Conservation (phyloP, 257 asterid species). For the Solanum tarapatanum region DNA sequence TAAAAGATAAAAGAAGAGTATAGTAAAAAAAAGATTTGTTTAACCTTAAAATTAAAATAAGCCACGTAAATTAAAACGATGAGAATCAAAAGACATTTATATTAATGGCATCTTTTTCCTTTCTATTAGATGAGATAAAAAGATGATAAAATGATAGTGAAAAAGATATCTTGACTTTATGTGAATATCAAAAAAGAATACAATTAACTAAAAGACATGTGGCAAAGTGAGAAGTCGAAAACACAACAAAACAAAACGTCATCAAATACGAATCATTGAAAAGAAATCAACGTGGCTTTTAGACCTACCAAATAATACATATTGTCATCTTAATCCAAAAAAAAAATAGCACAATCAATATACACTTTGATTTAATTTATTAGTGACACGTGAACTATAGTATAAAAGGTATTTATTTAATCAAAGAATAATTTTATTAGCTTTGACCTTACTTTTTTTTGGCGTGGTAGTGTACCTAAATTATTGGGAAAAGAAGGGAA, state of each 20-base stretch:
- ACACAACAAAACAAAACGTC: slow-evolving; percentile 7
- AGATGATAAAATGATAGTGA: not conserved
- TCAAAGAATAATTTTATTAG: not conserved
- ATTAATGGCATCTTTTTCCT: not conserved
- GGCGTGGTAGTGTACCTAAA: not conserved
- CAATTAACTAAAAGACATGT: not conserved
- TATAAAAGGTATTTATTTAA: not conserved
- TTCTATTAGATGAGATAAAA: not conserved
- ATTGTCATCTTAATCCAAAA: not conserved
- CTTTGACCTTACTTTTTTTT: not conserved
- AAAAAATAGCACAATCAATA: not conserved
- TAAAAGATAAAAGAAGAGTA: too few relatives aligned
- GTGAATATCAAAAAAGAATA: not conserved
- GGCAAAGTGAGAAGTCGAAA: not conserved
- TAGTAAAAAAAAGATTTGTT: too few relatives aligned
- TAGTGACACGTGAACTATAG: slow-evolving; percentile 20
- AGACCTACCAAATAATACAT: slow-evolving; percentile 13
- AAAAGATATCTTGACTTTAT: not conserved
- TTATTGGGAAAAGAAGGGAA: not conserved
- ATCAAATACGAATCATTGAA: not conserved
- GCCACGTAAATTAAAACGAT: too few relatives aligned
- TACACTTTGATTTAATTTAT: not conserved
- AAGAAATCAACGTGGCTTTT: slow-evolving; percentile 11
- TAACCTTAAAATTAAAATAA: too few relatives aligned
- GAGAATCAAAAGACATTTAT: not conserved